Conservation (phyloP, 495 filamentous ascomycete species). For the Xylaria longipes region DNA sequence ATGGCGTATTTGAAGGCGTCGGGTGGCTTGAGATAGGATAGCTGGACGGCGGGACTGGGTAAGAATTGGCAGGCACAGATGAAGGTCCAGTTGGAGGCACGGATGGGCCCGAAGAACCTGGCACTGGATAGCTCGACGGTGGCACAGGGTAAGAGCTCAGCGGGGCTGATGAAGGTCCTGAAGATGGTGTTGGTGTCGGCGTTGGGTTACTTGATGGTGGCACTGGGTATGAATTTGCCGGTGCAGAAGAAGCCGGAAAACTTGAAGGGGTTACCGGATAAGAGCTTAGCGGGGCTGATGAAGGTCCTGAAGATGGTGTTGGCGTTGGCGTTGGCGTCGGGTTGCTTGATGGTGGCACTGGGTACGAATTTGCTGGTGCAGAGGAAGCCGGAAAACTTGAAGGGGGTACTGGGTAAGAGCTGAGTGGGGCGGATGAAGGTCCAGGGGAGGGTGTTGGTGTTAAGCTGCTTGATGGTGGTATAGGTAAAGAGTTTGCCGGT, state of each 20-base stretch:
- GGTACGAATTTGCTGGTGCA: neutral
- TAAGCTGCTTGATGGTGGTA: neutral
- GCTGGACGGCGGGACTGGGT: neutral
- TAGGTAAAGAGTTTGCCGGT: neutral
- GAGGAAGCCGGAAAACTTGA: neutral
- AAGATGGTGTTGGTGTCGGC: neutral
- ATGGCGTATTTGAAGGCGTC: neutral
- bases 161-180: neutral
- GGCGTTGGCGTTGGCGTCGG: neutral
- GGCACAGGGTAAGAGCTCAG: neutral
- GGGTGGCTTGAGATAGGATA: neutral
- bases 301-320: neutral
- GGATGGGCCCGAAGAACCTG: neutral
- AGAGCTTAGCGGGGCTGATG: neutral
- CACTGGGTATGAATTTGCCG: neutral
- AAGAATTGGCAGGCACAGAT: neutral
- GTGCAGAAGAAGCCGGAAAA: neutral
- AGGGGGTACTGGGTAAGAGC: neutral
- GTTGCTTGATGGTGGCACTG: slow-evolving; percentile 3
- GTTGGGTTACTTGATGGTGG: neutral
- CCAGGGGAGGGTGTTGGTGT: neutral
- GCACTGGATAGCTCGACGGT: slow-evolving; percentile 1
- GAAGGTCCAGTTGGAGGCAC: neutral
- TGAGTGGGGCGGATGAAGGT: neutral
- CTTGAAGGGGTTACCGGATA: neutral